phyloP scores from a whole-genome alignment of 2,329 filamentous ascomycete genomes.

The Colletotrichum simmondsii region DNA sequence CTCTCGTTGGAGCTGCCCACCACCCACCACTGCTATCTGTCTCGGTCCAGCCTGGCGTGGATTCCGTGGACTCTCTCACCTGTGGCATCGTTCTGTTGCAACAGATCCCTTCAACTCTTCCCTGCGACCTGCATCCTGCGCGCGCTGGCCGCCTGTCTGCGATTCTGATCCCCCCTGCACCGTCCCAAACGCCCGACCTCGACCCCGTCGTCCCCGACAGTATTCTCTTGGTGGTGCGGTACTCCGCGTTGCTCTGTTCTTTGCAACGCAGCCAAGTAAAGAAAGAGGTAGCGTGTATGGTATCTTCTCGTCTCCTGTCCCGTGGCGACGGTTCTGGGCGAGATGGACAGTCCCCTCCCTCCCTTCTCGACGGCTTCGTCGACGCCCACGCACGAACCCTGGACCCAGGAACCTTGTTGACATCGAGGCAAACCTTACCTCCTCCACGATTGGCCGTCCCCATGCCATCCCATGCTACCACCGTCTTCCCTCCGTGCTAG shows the following conservation, averaged over 20 bases:
- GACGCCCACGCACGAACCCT: neutral
- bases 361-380: neutral
- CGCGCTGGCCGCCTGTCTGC: neutral
- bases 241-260: neutral
- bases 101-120: neutral
- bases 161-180: neutral
- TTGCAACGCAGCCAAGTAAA: neutral
- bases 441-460: neutral
- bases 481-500: constrained; percentile 1
- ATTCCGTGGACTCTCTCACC: neutral
- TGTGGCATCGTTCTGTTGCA: constrained; percentile 2
- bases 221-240: neutral
- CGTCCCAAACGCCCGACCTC: neutral
- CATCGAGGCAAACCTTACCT: neutral
- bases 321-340: constrained; percentile 25
- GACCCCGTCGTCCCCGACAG: neutral
- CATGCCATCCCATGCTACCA: constrained; percentile 1
- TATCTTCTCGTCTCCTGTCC: constrained; percentile 14
- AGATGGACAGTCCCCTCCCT: neutral
- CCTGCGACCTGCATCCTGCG: neutral
- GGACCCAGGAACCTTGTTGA: constrained; percentile 21
- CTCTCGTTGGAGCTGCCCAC: constrained; percentile 6
- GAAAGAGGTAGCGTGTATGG: neutral
- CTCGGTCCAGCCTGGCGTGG: constrained; percentile 21
- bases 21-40: constrained; percentile 10